Percentiles rank a stretch among this genome's conserved stretches.
These are phyloP conservation scores for Candida ulmi DNA, from an alignment of 805 yeast species.

Conservation along the genomic window DNA sequence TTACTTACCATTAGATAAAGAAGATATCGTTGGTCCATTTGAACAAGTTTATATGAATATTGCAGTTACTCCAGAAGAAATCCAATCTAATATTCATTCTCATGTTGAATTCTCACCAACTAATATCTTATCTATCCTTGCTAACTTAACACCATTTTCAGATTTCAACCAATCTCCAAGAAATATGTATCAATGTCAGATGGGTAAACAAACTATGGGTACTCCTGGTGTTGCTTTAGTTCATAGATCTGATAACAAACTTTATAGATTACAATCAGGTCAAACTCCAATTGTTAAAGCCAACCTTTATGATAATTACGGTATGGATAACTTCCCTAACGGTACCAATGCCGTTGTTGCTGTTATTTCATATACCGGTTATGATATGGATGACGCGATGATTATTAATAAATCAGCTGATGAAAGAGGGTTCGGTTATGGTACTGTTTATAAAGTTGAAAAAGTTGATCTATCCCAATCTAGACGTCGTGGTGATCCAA, in stretches of 20 bases:
- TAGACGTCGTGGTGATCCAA: constrained; percentile 89
- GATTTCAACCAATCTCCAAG: constrained; percentile 99
- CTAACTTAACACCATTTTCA: constrained; percentile 95
- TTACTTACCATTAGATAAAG: constrained; percentile 77
- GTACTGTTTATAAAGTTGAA: constrained; percentile 93
- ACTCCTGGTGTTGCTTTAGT: constrained; percentile 95
- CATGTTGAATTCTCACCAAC: constrained; percentile 97
- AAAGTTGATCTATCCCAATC: constrained; percentile 74
- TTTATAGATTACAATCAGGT: constrained; percentile 89
- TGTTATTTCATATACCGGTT: constrained; percentile 96
- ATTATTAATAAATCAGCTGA: constrained; percentile 95
- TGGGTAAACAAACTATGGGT: constrained; percentile 99
- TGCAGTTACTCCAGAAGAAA: constrained; percentile 92
- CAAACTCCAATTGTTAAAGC: constrained; percentile 98
- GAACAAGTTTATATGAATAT: constrained; percentile 96
- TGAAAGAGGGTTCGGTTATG: constrained; percentile 97
- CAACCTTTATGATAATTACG: constrained; percentile 87
- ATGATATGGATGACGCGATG: constrained; percentile 99
- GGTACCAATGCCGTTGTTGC: constrained; percentile 99
- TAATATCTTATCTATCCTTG: constrained; percentile 87
- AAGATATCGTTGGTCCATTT: constrained; percentile 92
- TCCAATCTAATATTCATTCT: constrained; percentile 70
- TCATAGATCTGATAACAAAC: constrained; percentile 91
- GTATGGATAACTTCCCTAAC: constrained; percentile 97
- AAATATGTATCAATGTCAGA: constrained; percentile 99